Evolutionary conservation across 306 rosid genomes (phyloP), one percentile per base, ranked within the genome.

Genomic region (Lithocarpus polystachyus): DNA sequence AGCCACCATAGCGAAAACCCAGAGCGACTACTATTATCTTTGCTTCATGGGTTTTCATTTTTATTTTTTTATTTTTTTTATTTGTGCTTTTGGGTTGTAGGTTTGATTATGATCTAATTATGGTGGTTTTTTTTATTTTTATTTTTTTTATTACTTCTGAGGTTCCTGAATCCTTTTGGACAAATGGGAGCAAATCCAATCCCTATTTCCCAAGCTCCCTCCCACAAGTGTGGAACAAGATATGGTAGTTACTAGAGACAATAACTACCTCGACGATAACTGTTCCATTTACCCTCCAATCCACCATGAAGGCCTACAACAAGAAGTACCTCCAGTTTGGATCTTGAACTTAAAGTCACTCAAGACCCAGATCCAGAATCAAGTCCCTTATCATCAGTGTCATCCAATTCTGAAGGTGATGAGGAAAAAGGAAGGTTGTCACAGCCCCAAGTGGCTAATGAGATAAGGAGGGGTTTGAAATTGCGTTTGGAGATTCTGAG

Each of bases 401-500:
- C 81, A 2, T 55, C 77, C 5, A 60, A 35, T 59, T 18, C 33
- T 6, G 28, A 1, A 23, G 29, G 56, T 24, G 60, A 37, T 6
- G 75, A 60, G 52, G 70, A 9, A 67, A 35, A 33, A 9, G 15
- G 5, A 35, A 33, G 26, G 52, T 22, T 22, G 6, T 28, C 45
- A 35, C 22, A 17, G 18, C 82, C 56, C 24, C n/a, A 13, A 15
- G 56, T 61, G 56, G 76, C 68, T n/a, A 69, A 31, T 1, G n/a
- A 69, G 60, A 24, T 80, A 37, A 45, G 65, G 82, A 87, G 76
- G 84, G 3, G 75, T 68, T 76, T 80, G 77, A 82, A 77, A 48
- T 6, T 69, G 61, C 73, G 77, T 54, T 72, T 80, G 0, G 87
- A 81, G 79, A 83, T 78, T 71, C 29, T 86, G 20, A 78, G 82